phyloP scores from a whole-genome alignment of 1,284 basidiomycete species.

The Sanghuangporus weigelae region DNA sequence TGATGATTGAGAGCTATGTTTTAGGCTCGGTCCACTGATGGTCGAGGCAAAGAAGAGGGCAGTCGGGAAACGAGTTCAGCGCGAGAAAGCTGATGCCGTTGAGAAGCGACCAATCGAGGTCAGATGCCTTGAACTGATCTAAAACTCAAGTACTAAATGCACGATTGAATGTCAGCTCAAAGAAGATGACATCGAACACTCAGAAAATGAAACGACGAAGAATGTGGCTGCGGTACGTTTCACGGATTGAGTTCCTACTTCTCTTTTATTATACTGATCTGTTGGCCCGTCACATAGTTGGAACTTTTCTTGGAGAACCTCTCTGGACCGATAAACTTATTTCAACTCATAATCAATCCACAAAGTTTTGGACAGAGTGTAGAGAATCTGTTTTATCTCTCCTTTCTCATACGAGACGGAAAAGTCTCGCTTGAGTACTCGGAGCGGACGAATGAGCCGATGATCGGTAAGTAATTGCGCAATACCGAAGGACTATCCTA shows the following conservation, averaged over 20 bases:
- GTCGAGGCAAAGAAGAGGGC: constrained; percentile 71
- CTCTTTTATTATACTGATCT: not conserved
- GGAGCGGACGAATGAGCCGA: constrained; percentile 57
- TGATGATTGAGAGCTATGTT: not conserved
- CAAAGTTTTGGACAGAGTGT: constrained; percentile 86
- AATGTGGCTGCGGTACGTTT: constrained; percentile 59
- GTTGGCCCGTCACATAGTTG: constrained; percentile 35
- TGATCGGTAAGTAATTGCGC: constrained; percentile 55
- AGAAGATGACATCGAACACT: constrained; percentile 71
- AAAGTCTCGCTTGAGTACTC: constrained; percentile 65
- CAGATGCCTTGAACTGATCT: not conserved
- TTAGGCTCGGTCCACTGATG: constrained; percentile 73
- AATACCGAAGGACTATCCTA: not conserved
- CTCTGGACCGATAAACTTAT: constrained; percentile 61
- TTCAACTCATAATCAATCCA: constrained; percentile 83
- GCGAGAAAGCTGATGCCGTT: constrained; percentile 70
- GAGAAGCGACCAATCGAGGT: constrained; percentile 63
- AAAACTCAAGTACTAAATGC: not conserved
- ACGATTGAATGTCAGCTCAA: constrained; percentile 33
- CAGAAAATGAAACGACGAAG: constrained; percentile 78
- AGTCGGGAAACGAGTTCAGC: constrained; percentile 52
- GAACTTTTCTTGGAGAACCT: constrained; percentile 45
- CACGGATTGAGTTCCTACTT: not conserved
- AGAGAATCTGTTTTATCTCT: constrained; percentile 91
- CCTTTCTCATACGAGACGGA: constrained; percentile 85